Evolutionary conservation across 768 basidiomycete genomes (phyloP), one percentile per base, ranked within the genome.

Genomic region (Solioccasus polychromus): DNA sequence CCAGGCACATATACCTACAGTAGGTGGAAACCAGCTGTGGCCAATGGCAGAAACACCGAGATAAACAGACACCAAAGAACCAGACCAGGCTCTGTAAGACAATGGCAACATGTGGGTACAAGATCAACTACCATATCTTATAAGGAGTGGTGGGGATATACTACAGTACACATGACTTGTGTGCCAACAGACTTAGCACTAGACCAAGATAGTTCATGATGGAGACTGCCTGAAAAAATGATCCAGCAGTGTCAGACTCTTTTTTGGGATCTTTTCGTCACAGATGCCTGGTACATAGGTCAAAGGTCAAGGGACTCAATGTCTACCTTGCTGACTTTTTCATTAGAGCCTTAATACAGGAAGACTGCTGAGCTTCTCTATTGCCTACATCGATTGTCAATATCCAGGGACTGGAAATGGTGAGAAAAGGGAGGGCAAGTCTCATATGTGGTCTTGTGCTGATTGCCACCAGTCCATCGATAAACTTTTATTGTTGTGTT

Each of bases 251-350:
- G 87, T 9, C 76, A 85, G 3, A 68, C 80, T 24, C 67, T 87
- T 10, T 88, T 90, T 65, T 90, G 87, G 87, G 83, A 88, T 57
- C 69, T 88, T 9, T 88, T 86, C 52, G 72, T 83, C 18, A 79
- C 81, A 0, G 87, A 89, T 53, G 70, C 75, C 4, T 88, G 82
- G 82, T 71, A 77, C 67, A 85, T 85, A 50, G 26, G 74, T 38
- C 34, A 24, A 36, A 14, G n/a, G 41, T 35, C 6, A 30, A 17
- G 23, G 30, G 4, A 29, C 23, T 36, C 41, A 35, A 42, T 44
- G 20, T 8, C 15, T 25, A 22, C 36, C 10, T 43, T 22, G 34
- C 47, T 60, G 34, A 61, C 20, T 12, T 35, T 19, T 34, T 28
- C 2, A 37, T 22, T 30, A 88, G 85, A 79, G 83, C 54, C 69